Base-by-base conservation (phyloP, 495 filamentous ascomycete genomes). In the Neurospora tetraspora region DNA sequence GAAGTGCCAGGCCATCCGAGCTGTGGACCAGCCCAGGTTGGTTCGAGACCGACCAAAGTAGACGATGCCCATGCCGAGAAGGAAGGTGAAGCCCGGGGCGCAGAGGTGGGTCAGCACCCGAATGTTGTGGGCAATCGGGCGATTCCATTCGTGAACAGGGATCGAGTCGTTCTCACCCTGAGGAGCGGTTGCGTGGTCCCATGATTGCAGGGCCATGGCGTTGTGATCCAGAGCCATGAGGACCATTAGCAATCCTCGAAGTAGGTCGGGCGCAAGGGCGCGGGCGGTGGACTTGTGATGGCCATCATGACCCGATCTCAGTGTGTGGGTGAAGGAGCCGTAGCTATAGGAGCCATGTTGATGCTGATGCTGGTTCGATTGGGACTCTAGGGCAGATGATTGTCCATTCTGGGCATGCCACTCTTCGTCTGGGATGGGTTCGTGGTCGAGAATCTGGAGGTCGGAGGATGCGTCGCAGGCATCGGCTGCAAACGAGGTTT, bases 21-120 rank as follows among this genome's bases (percentile, higher is more conserved):
- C 36, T 4, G 71, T 69, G 16, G 73, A 59, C 80, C 80, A 82
- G 4, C 75, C 76, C 0, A 79, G 74, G 12, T 73, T 76, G 9
- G 75, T 74, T 14, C 80, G 76, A 34, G 80, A 81, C 23, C 73
- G 70, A 3, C 77, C 71, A 40, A 82, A 81, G 70, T 81, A 80
- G 2, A 77, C 80, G 9, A 81, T 72, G 40, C 80, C 80, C 74
- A 82, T 80, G n/a, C 80, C 80, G 7, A 82, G 77, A 11, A 82
- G 73, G 43, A 82, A 81, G 7, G 77, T 80, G 59, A 81, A 81
- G 12, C 80, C 80, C 12, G 80, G 80, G 14, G 78, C 80, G 71
- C 79, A 82, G 45, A 81, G 75, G 69, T 82, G 80, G 0, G 77
- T 76, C 10, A 82, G 72, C 12, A 75, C 78, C 12, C 80, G 77